Evolutionary conservation across 345 rosid species (phyloP).

Genomic region (Eucalyptus marginata): DNA sequence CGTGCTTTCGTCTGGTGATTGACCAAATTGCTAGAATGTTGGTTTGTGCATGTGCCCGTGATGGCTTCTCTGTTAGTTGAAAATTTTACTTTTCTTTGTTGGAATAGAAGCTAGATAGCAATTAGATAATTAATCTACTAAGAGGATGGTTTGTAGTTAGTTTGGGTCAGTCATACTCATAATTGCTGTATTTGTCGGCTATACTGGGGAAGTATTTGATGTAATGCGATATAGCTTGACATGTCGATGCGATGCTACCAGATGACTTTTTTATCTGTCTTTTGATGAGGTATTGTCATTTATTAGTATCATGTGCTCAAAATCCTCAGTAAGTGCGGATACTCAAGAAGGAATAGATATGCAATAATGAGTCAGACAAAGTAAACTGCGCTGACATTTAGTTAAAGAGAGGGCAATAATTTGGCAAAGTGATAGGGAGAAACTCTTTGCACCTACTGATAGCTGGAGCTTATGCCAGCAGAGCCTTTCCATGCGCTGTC

Average conservation of each 20-base stretch:
- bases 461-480: not conserved
- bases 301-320: not conserved
- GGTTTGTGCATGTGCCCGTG: not conserved
- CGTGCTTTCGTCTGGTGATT: not conserved
- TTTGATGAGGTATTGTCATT: not conserved
- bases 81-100: not conserved
- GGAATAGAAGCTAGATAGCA: not conserved
- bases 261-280: not conserved
- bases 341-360: not conserved
- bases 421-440: not conserved
- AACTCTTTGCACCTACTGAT: not conserved
- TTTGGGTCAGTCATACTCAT: not conserved
- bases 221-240: not conserved
- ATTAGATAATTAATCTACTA: not conserved
- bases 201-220: not conserved
- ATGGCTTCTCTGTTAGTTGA: not conserved
- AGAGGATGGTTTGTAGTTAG: not conserved
- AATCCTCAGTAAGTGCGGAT: not conserved
- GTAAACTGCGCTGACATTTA: not conserved
- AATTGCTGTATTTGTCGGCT: not conserved
- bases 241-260: not conserved
- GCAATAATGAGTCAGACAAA: not conserved
- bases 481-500: not conserved
- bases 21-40: not conserved
- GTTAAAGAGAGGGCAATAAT: not conserved